Conservation (phyloP, 805 yeast genomes). For the Babjeviella inositovora region DNA sequence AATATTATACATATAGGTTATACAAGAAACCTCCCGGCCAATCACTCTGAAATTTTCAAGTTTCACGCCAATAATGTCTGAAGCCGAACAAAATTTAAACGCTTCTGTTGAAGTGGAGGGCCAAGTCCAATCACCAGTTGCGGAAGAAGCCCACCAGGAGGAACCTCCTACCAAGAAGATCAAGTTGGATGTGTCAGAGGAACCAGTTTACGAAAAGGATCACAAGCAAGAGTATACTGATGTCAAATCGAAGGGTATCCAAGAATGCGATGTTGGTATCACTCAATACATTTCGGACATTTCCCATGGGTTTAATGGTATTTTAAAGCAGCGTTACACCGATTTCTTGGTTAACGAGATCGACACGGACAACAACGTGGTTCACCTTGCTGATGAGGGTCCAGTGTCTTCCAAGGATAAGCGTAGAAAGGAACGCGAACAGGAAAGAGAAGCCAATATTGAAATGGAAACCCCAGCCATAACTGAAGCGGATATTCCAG, state of each 20-base stretch:
- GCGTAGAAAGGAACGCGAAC: constrained; percentile 22
- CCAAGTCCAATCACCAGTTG: too few species aligned
- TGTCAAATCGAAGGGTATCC: constrained; percentile 24
- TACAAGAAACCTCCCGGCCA: too few species aligned
- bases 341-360: constrained; percentile 93
- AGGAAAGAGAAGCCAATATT: constrained; percentile 10
- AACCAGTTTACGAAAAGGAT: constrained; percentile 5
- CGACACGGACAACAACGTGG: constrained; percentile 46
- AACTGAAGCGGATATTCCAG: background rate
- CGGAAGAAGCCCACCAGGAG: too few species aligned
- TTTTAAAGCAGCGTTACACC: constrained; percentile 76
- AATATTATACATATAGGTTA: too few species aligned
- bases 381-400: constrained; percentile 67
- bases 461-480: constrained; percentile 5
- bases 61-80: too few species aligned
- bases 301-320: constrained; percentile 56
- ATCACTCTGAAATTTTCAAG: too few species aligned
- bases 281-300: constrained; percentile 43
- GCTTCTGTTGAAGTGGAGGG: too few species aligned
- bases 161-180: constrained; percentile 4
- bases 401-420: constrained; percentile 32
- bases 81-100: too few species aligned
- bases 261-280: constrained; percentile 80
- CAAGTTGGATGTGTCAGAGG: constrained; percentile 4
- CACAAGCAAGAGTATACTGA: too few species aligned